Evolutionary conservation across 176 grass and related monocot genomes (phyloP).

Genomic region (Leersia perrieri): DNA sequence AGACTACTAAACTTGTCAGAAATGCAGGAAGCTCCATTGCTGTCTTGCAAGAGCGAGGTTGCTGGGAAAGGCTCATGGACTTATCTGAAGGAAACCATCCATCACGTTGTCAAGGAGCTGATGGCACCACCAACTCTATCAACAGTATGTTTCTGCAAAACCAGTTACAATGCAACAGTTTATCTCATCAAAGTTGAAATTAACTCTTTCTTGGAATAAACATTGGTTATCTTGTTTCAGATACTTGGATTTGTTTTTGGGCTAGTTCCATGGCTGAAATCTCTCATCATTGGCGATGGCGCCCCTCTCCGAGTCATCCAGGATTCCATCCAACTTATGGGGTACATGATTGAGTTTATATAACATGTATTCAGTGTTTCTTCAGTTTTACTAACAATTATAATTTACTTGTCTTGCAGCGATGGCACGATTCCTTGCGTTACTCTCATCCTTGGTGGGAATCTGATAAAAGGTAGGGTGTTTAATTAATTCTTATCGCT

Average conservation of each 20-base stretch:
- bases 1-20: slow-evolving; percentile 8
- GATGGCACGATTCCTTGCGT: slow-evolving; percentile 79
- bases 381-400: background rate
- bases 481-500: background rate
- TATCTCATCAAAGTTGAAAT: background rate
- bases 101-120: slow-evolving; percentile 62
- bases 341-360: slow-evolving; percentile 29
- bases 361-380: background rate
- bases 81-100: slow-evolving; percentile 49
- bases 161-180: background rate
- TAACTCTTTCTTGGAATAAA: background rate
- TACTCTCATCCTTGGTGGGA: slow-evolving; percentile 89
- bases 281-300: slow-evolving; percentile 42
- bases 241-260: slow-evolving; percentile 70
- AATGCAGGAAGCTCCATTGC: slow-evolving; percentile 57
- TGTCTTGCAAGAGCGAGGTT: slow-evolving; percentile 35
- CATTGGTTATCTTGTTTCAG: slow-evolving; percentile 24
- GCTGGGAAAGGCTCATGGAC: slow-evolving; percentile 47
- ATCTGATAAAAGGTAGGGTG: slow-evolving; percentile 59
- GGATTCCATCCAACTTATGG: slow-evolving; percentile 67
- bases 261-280: slow-evolving; percentile 59
- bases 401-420: slow-evolving; percentile 34
- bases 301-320: slow-evolving; percentile 58
- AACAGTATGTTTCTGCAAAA: slow-evolving; percentile 36
- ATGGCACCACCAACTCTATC: slow-evolving; percentile 74